Conservation (phyloP, 495 filamentous ascomycete genomes). For the Durotheca rogersii region DNA sequence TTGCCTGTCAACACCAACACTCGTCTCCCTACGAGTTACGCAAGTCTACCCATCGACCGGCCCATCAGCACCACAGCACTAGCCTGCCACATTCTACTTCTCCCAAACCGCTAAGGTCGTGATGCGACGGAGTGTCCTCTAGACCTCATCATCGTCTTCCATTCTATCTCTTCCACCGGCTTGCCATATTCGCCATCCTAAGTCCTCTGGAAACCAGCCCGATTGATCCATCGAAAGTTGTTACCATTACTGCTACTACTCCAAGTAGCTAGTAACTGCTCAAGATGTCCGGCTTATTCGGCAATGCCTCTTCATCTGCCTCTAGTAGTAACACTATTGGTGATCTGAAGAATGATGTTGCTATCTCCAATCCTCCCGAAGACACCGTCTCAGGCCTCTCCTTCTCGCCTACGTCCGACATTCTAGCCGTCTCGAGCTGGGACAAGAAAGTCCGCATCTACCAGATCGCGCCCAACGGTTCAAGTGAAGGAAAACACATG, state of each 20-base stretch:
- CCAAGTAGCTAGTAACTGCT: not conserved
- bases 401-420: conserved; percentile 76
- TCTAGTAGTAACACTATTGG: conserved; percentile 70
- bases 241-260: too few relatives aligned
- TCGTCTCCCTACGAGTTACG: too few relatives aligned
- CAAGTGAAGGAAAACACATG: conserved; percentile 73
- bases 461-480: conserved; percentile 70
- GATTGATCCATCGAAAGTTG: too few relatives aligned
- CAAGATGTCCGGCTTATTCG: conserved; percentile 71
- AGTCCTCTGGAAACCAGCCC: too few relatives aligned
- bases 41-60: too few relatives aligned
- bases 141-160: too few relatives aligned
- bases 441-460: conserved; percentile 94
- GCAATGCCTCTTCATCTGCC: conserved; percentile 40
- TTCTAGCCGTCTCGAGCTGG: conserved; percentile 86
- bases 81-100: too few relatives aligned
- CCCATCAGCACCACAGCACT: too few relatives aligned
- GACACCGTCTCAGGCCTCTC: conserved; percentile 83
- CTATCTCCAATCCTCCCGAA: conserved; percentile 71
- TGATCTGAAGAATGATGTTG: conserved; percentile 86
- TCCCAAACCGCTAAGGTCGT: too few relatives aligned
- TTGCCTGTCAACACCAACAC: too few relatives aligned
- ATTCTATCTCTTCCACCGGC: not conserved
- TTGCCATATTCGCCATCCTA: not conserved
- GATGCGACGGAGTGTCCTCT: too few relatives aligned